Percentiles rank a stretch among this genome's conserved stretches.
Evolutionary conservation across 805 yeast genomes (phyloP).

Genomic region (Yarrowia deformans): DNA sequence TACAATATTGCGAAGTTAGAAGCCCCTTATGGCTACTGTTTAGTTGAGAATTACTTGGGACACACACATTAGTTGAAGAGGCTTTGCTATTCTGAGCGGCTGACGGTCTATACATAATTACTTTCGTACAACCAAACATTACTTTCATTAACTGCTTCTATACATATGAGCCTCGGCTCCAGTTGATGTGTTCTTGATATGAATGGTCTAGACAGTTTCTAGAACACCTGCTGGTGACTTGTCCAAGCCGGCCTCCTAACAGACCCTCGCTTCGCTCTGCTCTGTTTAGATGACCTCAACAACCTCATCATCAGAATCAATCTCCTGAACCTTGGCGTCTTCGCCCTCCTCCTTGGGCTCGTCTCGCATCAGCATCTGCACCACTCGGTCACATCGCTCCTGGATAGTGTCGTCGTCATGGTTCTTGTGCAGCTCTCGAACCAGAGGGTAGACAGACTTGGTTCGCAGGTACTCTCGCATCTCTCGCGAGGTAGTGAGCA

Average conservation of each 20-base stretch:
- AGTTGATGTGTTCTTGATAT: neutral
- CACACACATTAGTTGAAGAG: too few relatives aligned
- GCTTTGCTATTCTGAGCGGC: too few relatives aligned
- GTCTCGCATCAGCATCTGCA: conserved; percentile 91
- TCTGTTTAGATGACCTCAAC: conserved; percentile 18
- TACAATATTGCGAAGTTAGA: too few relatives aligned
- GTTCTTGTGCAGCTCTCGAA: conserved; percentile 81
- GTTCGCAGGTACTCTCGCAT: conserved; percentile 79
- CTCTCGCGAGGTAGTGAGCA: conserved; percentile 75
- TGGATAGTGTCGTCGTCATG: conserved; percentile 57
- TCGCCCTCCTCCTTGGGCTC: conserved; percentile 57
- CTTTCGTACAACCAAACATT: too few relatives aligned
- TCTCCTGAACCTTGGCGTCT: conserved; percentile 56
- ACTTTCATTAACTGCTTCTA: conserved; percentile 14
- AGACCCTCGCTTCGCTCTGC: too few relatives aligned
- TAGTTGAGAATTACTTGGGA: too few relatives aligned
- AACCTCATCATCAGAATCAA: conserved; percentile 44
- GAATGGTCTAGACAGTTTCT: too few relatives aligned
- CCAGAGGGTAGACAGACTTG: conserved; percentile 83
- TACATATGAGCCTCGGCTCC: conserved; percentile 4
- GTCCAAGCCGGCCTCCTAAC: too few relatives aligned
- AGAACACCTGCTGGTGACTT: too few relatives aligned
- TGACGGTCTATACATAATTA: too few relatives aligned
- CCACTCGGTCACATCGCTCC: conserved; percentile 82
- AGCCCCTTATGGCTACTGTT: too few relatives aligned